These are phyloP conservation scores for Cyclotella sp. DNA, from an alignment of 108 stramenopile species.

Conservation along the genomic window DNA sequence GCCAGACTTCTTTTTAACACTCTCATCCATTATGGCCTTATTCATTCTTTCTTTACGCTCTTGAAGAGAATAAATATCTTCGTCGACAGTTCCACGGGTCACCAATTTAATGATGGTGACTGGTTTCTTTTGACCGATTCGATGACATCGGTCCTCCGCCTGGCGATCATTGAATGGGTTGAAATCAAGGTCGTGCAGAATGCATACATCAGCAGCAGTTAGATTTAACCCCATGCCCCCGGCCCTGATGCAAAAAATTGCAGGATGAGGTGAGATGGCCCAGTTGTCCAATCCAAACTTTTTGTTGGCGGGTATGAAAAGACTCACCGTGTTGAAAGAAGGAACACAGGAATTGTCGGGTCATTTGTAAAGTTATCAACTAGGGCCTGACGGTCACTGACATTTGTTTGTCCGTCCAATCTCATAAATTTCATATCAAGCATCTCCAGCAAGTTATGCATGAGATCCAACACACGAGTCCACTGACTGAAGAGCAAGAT, in stretches of 20 bases:
- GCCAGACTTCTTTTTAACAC: constrained; percentile 42
- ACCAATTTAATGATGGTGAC: constrained; percentile 83
- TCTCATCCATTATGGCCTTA: constrained; percentile 74
- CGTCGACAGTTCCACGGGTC: constrained; percentile 75
- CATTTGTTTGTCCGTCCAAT: constrained; percentile 78
- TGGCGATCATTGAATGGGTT: constrained; percentile 97
- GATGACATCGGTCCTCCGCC: constrained; percentile 84
- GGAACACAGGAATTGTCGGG: constrained; percentile 70
- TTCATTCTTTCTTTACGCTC: constrained; percentile 82
- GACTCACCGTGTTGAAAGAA: constrained; percentile 71
- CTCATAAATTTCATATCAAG: constrained; percentile 69
- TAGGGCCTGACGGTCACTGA: constrained; percentile 76
- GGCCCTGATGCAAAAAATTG: constrained; percentile 34
- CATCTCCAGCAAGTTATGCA: constrained; percentile 75
- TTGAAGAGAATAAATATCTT: constrained; percentile 84
- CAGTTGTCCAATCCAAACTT: constrained; percentile 1
- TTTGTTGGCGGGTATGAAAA: constrained; percentile 42
- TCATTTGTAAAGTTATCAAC: constrained; percentile 83
- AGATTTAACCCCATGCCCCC: constrained; percentile 87
- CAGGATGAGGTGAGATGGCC: neutral
- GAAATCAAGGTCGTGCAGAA: constrained; percentile 97
- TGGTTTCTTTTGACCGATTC: constrained; percentile 83
- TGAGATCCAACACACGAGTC: constrained; percentile 85
- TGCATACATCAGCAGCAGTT: constrained; percentile 94
- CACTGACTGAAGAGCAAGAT: constrained; percentile 91